phyloP scores from a whole-genome alignment of 2,329 filamentous ascomycete genomes.

The Elsinoe arachidis region DNA sequence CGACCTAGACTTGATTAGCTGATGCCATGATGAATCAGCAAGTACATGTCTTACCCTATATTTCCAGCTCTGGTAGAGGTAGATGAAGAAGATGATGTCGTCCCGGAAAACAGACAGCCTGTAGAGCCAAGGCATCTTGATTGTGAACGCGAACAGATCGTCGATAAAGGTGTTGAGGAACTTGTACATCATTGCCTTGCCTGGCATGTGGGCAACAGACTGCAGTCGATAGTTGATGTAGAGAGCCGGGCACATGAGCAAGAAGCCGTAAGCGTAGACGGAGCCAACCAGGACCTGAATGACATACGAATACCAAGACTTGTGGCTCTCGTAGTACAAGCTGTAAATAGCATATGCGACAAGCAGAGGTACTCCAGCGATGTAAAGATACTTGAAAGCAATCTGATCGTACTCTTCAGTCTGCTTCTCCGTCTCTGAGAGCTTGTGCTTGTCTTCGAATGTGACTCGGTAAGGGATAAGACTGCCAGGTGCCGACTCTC shows the following conservation, averaged over 20 bases:
- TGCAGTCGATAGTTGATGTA: slow-evolving; percentile 99
- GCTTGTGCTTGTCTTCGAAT: slow-evolving; percentile 95
- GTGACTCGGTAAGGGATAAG: slow-evolving; percentile 68
- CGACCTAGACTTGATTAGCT: slow-evolving; percentile 39
- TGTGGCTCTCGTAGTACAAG: slow-evolving; percentile 85
- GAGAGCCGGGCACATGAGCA: slow-evolving; percentile 96
- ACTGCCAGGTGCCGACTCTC: slow-evolving; percentile 58
- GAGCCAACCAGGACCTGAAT: slow-evolving; percentile 91
- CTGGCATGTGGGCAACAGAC: slow-evolving; percentile 89
- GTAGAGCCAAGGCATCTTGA: slow-evolving; percentile 97
- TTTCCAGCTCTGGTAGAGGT: slow-evolving; percentile 86
- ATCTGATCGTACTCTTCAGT: slow-evolving; percentile 98
- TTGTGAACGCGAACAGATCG: slow-evolving; percentile 95
- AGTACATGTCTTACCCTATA: slow-evolving; percentile 51
- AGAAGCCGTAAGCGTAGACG: slow-evolving; percentile 95
- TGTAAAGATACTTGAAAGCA: slow-evolving; percentile 95
- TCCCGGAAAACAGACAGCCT: slow-evolving; percentile 85
- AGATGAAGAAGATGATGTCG: slow-evolving; percentile 97
- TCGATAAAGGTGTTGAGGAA: slow-evolving; percentile 99
- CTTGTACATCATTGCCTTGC: slow-evolving; percentile 94
- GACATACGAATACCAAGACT: slow-evolving; percentile 95
- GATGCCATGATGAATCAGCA: neutral
- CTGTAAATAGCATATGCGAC: slow-evolving; percentile 86
- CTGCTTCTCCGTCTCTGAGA: slow-evolving; percentile 91
- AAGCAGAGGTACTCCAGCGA: slow-evolving; percentile 79